A percentile compares a stretch with the other conserved stretches of the same genome.
Conservation (phyloP, 306 rosid genomes). For the Malus orientalis region DNA sequence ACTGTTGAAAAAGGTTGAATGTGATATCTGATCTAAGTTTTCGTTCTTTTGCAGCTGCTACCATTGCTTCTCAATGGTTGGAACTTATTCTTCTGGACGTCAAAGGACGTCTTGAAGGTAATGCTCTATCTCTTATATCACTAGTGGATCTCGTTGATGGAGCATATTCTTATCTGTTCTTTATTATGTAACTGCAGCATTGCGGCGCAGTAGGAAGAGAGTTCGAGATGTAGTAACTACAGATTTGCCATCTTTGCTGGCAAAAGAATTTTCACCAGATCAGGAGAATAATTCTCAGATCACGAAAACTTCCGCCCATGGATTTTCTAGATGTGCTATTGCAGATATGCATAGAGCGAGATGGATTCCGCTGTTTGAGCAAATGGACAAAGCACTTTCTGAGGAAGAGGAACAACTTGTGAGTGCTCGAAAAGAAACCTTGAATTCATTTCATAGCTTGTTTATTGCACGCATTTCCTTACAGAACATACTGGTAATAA, state of each 20-base stretch:
- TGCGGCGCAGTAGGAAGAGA: slow-evolving; percentile 78
- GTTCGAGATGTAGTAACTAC: slow-evolving; percentile 68
- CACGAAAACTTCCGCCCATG: slow-evolving; percentile 15
- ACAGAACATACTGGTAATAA: slow-evolving; percentile 10
- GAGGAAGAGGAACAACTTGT: slow-evolving; percentile 97
- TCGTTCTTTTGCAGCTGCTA: slow-evolving; percentile 73
- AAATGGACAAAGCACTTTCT: slow-evolving; percentile 77
- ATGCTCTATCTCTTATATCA: slow-evolving; percentile 3
- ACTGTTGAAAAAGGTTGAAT: no score
- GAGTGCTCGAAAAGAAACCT: slow-evolving; percentile 16
- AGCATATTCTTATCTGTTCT: slow-evolving; percentile 7
- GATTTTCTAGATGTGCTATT: slow-evolving; percentile 28
- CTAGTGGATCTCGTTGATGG: slow-evolving; percentile 2
- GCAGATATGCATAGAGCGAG: slow-evolving; percentile 75
- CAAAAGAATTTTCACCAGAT: slow-evolving; percentile 63
- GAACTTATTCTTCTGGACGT: slow-evolving; percentile 79
- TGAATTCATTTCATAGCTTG: neutral
- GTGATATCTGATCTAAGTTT: slow-evolving; percentile 5
- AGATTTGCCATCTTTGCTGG: slow-evolving; percentile 67
- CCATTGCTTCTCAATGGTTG: slow-evolving; percentile 94
- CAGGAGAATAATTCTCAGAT: slow-evolving; percentile 39
- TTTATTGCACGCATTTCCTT: neutral
- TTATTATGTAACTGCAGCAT: slow-evolving; percentile 43
- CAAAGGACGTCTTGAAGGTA: slow-evolving; percentile 88
- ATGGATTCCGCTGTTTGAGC: slow-evolving; percentile 72